phyloP scores from a whole-genome alignment of 2,329 filamentous ascomycete genomes.

The Annulohypoxylon truncatum region DNA sequence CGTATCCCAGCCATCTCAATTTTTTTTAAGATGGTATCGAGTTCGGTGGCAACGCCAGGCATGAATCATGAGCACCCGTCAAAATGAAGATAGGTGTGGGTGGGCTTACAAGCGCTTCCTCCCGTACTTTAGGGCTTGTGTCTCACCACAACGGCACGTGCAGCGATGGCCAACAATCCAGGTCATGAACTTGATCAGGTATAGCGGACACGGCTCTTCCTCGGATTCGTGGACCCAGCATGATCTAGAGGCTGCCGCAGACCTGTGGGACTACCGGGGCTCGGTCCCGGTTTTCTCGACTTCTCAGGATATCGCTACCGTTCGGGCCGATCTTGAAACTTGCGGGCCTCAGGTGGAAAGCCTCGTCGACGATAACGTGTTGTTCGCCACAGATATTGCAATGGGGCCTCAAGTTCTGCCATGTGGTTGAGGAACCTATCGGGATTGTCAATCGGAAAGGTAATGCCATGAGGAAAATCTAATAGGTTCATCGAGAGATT shows the following conservation, averaged over 20 bases:
- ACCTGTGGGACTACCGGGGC: slow-evolving; percentile 7
- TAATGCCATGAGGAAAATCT: not conserved
- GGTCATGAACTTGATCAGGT: slow-evolving; percentile 13
- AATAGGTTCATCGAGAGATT: not conserved
- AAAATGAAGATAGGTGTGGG: slow-evolving; percentile 3
- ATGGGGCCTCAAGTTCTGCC: not conserved
- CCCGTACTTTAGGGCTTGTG: slow-evolving; percentile 25
- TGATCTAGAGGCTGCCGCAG: slow-evolving; percentile 20
- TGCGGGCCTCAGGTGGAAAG: not conserved
- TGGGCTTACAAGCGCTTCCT: slow-evolving; percentile 25
- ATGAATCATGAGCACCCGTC: slow-evolving; percentile 9
- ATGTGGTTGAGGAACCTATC: not conserved
- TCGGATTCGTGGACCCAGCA: slow-evolving; percentile 22
- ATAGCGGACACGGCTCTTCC: slow-evolving; percentile 13
- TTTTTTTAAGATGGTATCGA: slow-evolving; percentile 10
- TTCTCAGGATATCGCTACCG: slow-evolving; percentile 6
- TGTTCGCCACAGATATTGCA: not conserved
- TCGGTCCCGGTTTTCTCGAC: slow-evolving; percentile 13
- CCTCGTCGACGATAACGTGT: slow-evolving; percentile 6
- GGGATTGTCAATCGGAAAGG: not conserved
- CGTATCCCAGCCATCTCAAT: slow-evolving; percentile 17
- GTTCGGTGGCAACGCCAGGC: not conserved
- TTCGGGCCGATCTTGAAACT: slow-evolving; percentile 5
- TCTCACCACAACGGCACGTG: slow-evolving; percentile 25
- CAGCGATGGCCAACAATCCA: slow-evolving; percentile 6